Percentiles rank a stretch among this genome's conserved stretches.
phyloP scores from a whole-genome alignment of 169 alveolate species.

The Plasmodium berghei region DNA sequence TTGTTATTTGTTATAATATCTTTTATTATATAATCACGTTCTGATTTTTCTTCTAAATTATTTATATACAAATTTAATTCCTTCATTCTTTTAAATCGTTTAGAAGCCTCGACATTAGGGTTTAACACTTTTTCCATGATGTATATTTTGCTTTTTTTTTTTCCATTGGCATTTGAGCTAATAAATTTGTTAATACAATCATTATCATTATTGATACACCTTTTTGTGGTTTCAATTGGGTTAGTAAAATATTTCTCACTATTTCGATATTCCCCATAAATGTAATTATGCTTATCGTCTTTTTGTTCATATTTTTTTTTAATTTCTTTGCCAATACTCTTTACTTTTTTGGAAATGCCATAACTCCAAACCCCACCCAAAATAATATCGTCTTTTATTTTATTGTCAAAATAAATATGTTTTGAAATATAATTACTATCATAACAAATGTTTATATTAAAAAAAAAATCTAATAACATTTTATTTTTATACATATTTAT shows the following conservation, averaged over 20 bases:
- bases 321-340: background rate
- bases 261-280: too few species aligned
- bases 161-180: background rate
- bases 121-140: constrained; percentile 19
- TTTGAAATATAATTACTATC: constrained; percentile 14
- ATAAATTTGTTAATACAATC: too few species aligned
- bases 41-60: constrained; percentile 8
- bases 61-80: background rate
- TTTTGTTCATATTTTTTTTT: too few species aligned
- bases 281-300: too few species aligned
- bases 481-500: constrained; percentile 20
- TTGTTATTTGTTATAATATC: background rate
- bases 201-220: too few species aligned
- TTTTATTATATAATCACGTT: constrained; percentile 1
- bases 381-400: background rate
- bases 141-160: constrained; percentile 11
- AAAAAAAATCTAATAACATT: constrained; percentile 10
- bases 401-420: background rate
- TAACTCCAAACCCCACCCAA: constrained; percentile 46
- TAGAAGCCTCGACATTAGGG: constrained; percentile 3
- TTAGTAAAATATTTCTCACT: too few species aligned
- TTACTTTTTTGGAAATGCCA: background rate
- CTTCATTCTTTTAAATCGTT: constrained; percentile 43
- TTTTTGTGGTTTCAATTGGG: too few species aligned
- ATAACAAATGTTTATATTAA: constrained; percentile 29